Percentiles rank a stretch among this genome's conserved stretches.
Evolutionary conservation across 306 rosid species (phyloP).

Genomic region (Corylus americana): DNA sequence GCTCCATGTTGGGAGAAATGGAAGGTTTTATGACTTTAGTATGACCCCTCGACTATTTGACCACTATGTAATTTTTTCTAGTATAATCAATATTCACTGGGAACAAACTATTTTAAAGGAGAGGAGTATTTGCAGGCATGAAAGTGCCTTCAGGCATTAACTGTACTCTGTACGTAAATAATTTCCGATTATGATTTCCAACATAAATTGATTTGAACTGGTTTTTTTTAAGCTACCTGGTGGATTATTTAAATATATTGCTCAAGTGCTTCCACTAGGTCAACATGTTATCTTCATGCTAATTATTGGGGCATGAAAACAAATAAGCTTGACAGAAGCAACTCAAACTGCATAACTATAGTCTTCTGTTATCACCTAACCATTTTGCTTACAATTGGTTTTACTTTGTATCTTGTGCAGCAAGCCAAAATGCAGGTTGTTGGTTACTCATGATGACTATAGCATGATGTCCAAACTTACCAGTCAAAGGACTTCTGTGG

Average conservation of each 20-base stretch:
- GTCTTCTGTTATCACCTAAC: not conserved
- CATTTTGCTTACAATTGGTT: constrained; percentile 15
- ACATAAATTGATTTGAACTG: not conserved
- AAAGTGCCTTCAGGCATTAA: not conserved
- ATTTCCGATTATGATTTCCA: not conserved
- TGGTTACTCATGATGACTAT: constrained; percentile 94
- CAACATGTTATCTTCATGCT: not conserved
- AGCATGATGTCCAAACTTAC: constrained; percentile 88
- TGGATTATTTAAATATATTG: not conserved
- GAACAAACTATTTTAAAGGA: not conserved
- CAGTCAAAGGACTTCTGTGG: constrained; percentile 80
- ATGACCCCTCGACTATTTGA: too few species aligned
- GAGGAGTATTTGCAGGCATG: not conserved
- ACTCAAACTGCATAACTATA: not conserved
- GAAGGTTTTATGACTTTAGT: not conserved
- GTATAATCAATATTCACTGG: not conserved
- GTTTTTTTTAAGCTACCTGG: not conserved
- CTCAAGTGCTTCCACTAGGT: not conserved
- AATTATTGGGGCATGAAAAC: not conserved
- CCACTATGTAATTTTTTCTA: too few species aligned
- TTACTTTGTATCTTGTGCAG: constrained; percentile 45
- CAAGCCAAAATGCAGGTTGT: constrained; percentile 72
- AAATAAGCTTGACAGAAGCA: not conserved
- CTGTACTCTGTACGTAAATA: not conserved
- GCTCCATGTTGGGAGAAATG: not conserved